These are phyloP conservation scores for Candida tammaniensis DNA, from an alignment of 805 yeast genomes.

Conservation along the genomic window DNA sequence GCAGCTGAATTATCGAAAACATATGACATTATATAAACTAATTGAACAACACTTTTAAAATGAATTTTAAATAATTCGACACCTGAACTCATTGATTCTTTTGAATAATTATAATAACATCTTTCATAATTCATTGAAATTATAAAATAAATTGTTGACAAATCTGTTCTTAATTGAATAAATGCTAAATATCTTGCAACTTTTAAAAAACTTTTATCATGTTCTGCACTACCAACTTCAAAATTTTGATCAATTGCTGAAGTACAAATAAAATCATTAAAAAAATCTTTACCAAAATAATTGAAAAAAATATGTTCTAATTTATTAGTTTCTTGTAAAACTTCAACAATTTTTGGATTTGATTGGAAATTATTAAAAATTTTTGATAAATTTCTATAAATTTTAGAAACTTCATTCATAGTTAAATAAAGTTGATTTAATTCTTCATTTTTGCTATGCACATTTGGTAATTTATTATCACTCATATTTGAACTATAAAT, in stretches of 20 bases:
- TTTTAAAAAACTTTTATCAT: constrained; percentile 29
- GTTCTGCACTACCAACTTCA: constrained; percentile 19
- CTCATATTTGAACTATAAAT: constrained; percentile 24
- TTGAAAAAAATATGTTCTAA: constrained; percentile 34
- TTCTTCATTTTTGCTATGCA: constrained; percentile 15
- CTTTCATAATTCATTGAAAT: constrained; percentile 41
- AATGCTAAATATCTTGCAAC: constrained; percentile 35
- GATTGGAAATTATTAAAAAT: constrained; percentile 24
- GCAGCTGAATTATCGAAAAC: constrained; percentile 42
- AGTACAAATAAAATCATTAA: constrained; percentile 34
- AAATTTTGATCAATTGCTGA: constrained; percentile 22
- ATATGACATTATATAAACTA: constrained; percentile 42
- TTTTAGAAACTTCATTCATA: constrained; percentile 18
- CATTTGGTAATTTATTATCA: constrained; percentile 31
- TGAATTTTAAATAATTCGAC: constrained; percentile 41
- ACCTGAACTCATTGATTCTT: constrained; percentile 35
- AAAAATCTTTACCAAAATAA: constrained; percentile 41
- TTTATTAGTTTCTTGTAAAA: constrained; percentile 32
- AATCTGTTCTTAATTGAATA: constrained; percentile 35
- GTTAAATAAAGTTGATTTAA: constrained; percentile 13
- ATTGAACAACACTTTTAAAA: constrained; percentile 38
- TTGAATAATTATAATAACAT: constrained; percentile 23
- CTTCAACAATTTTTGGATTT: constrained; percentile 33
- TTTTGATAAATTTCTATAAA: constrained; percentile 28
- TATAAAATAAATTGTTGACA: constrained; percentile 39